phyloP scores from a whole-genome alignment of 2,329 filamentous ascomycete genomes.

The Dothidotthia symphoricarpi region DNA sequence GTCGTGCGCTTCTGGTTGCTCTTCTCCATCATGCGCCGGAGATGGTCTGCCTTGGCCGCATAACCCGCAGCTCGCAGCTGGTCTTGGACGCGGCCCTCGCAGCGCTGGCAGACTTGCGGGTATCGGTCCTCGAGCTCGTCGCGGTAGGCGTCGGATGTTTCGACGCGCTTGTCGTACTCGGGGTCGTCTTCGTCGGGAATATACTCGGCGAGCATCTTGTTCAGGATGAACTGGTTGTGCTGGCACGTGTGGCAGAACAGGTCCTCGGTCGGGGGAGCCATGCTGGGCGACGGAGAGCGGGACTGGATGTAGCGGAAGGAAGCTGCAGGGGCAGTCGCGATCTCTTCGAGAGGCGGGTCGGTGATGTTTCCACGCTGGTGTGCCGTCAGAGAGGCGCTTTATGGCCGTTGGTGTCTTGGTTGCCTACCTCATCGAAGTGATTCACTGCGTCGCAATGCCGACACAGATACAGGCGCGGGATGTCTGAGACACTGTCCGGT shows the following conservation, averaged over 20 bases:
- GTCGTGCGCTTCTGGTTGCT: conserved; percentile 30
- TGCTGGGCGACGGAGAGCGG: conserved; percentile 28
- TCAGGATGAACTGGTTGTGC: conserved; percentile 84
- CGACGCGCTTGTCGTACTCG: conserved; percentile 66
- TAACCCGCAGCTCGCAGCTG: conserved; percentile 72
- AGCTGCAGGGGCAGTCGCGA: conserved; percentile 21
- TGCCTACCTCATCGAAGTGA: conserved; percentile 75
- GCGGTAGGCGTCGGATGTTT: conserved; percentile 67
- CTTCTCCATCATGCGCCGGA: conserved; percentile 71
- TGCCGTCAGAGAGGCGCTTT: conserved; percentile 16
- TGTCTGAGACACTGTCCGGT: conserved; percentile 19
- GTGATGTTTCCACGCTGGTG: conserved; percentile 79
- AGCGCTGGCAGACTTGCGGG: conserved; percentile 81
- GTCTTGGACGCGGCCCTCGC: conserved; percentile 70
- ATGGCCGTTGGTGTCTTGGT: conserved; percentile 2
- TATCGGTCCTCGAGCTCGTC: conserved; percentile 75
- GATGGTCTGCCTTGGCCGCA: conserved; percentile 77
- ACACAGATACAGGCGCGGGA: conserved; percentile 32
- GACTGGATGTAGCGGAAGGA: conserved; percentile 24
- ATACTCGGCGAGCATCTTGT: conserved; percentile 74
- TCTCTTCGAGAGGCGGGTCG: conserved; percentile 68
- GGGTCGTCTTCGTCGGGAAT: conserved; percentile 65
- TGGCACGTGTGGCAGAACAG: conserved; percentile 75
- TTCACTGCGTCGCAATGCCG: conserved; percentile 80
- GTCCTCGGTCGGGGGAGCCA: conserved; percentile 30